phyloP scores from a whole-genome alignment of 148 eudicot genomes.

The Diospyros kaki region DNA sequence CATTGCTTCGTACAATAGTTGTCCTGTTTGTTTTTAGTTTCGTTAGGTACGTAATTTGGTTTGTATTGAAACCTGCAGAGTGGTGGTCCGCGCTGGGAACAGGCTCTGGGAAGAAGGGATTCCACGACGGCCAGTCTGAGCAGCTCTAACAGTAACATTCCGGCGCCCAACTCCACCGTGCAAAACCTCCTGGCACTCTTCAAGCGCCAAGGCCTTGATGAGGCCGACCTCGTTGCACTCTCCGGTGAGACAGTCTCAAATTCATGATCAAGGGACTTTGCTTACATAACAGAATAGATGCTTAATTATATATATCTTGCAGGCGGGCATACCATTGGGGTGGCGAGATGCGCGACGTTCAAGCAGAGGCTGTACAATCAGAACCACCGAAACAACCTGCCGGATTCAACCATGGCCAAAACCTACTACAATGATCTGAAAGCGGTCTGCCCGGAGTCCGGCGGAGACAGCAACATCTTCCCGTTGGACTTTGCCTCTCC shows the following conservation, averaged over 20 bases:
- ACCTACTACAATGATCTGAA: constrained; percentile 56
- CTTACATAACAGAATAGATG: too few species aligned
- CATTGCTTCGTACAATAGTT: too few species aligned
- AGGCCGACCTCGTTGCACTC: constrained; percentile 78
- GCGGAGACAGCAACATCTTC: constrained; percentile 65
- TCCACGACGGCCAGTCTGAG: constrained; percentile 59
- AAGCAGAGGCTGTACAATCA: constrained; percentile 80
- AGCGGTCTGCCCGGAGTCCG: constrained; percentile 56
- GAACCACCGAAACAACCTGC: constrained; percentile 47
- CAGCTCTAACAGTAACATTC: constrained; percentile 56
- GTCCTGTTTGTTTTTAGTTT: too few species aligned
- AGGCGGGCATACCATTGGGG: constrained; percentile 87
- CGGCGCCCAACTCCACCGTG: constrained; percentile 66
- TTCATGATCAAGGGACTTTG: background rate
- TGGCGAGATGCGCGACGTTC: constrained; percentile 72
- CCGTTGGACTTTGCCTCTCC: constrained; percentile 80
- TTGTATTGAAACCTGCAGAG: constrained; percentile 34
- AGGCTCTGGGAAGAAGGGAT: constrained; percentile 90
- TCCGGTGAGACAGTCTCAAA: constrained; percentile 46
- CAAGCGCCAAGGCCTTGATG: constrained; percentile 65
- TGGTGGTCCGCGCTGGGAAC: constrained; percentile 93
- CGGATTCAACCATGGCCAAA: constrained; percentile 60
- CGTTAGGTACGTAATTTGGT: too few species aligned
- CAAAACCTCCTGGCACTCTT: constrained; percentile 48
- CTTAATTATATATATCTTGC: background rate